Conservation (phyloP, 2,329 filamentous ascomycete species). For the Scytalidium sp. region DNA sequence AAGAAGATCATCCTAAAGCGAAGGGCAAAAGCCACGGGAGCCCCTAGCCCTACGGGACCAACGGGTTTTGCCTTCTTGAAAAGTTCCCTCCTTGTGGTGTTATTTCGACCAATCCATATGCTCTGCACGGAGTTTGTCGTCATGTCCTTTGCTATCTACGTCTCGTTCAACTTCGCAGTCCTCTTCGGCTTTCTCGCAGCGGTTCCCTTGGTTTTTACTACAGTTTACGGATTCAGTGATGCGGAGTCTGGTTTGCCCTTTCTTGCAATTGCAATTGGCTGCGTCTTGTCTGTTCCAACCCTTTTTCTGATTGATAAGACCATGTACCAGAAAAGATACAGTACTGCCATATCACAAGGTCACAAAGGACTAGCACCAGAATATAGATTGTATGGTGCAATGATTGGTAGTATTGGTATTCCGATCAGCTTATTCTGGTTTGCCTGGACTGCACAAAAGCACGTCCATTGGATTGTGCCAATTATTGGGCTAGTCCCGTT, state of each 20-base stretch:
- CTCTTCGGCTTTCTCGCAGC: conserved; percentile 34
- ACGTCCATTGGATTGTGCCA: conserved; percentile 35
- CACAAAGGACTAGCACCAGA: too few relatives aligned
- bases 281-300: too few relatives aligned
- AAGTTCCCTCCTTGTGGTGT: conserved; percentile 22
- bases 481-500: conserved; percentile 45
- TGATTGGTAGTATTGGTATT: conserved; percentile 49
- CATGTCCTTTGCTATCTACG: conserved; percentile 26
- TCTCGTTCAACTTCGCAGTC: conserved; percentile 31
- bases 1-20: conserved; percentile 6
- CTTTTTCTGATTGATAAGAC: too few relatives aligned
- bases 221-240: conserved; percentile 28
- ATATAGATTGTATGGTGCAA: conserved; percentile 41
- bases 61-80: conserved; percentile 39
- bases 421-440: conserved; percentile 57
- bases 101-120: conserved; percentile 31
- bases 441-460: conserved; percentile 53
- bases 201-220: conserved; percentile 30
- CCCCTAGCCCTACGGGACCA: too few relatives aligned
- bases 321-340: too few relatives aligned
- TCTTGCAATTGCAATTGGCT: too few relatives aligned
- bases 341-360: too few relatives aligned
- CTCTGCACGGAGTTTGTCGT: conserved; percentile 30
- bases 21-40: too few relatives aligned
- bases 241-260: too few relatives aligned